Percentiles rank a stretch among this genome's conserved stretches.
Evolutionary conservation across 1,284 basidiomycete genomes (phyloP).

Genomic region (Boletus smithii): DNA sequence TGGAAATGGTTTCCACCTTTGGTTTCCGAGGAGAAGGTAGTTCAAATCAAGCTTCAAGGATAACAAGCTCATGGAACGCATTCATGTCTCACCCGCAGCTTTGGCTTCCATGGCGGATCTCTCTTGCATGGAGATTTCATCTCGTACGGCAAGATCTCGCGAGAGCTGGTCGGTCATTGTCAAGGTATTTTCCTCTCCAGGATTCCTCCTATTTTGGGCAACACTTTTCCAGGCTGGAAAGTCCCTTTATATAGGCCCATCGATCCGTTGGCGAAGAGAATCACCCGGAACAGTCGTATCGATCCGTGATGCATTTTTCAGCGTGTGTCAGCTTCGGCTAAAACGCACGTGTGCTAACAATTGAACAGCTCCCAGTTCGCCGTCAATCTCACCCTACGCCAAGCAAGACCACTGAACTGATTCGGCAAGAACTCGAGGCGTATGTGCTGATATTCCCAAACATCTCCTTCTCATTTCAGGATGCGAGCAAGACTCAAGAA

Average conservation of each 20-base stretch:
- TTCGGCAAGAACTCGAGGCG: constrained; percentile 69
- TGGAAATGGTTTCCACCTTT: constrained; percentile 61
- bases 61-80: constrained; percentile 5
- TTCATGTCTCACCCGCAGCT: constrained; percentile 43
- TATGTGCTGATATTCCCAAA: constrained; percentile 70
- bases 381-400: constrained; percentile 62
- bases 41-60: constrained; percentile 6
- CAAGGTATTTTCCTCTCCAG: constrained; percentile 51
- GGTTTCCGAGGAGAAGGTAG: constrained; percentile 90
- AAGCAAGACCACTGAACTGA: constrained; percentile 55
- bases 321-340: constrained; percentile 45
- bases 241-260: constrained; percentile 65
- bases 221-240: constrained; percentile 51
- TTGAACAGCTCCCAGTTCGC: constrained; percentile 69
- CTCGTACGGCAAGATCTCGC: constrained; percentile 54
- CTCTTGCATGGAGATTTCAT: constrained; percentile 74
- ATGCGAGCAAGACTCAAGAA: constrained; percentile 41
- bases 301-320: constrained; percentile 84
- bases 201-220: neutral
- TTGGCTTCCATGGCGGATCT: constrained; percentile 79
- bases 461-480: constrained; percentile 69
- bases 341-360: constrained; percentile 12
- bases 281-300: constrained; percentile 73
- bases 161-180: constrained; percentile 71
- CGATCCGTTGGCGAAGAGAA: constrained; percentile 69